phyloP scores from a whole-genome alignment of 768 basidiomycete species.

The Cyathus striatus region DNA sequence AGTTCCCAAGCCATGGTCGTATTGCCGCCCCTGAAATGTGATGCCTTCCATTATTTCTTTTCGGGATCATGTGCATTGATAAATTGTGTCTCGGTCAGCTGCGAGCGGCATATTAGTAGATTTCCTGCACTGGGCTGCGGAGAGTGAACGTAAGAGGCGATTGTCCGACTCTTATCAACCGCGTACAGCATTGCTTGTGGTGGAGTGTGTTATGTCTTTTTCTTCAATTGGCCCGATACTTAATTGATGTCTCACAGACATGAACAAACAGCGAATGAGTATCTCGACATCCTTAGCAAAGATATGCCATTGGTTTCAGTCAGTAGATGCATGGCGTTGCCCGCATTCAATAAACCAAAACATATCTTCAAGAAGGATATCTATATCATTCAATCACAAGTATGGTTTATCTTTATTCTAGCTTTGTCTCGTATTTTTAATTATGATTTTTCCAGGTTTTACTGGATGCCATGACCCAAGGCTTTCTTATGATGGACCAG shows the following conservation, averaged over 20 bases:
- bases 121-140: constrained; percentile 22
- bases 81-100: constrained; percentile 11
- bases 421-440: too few species aligned
- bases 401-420: constrained; percentile 3
- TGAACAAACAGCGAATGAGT: constrained; percentile 11
- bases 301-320: constrained; percentile 12
- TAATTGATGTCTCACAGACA: constrained; percentile 13
- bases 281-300: constrained; percentile 13
- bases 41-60: neutral
- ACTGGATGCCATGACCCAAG: constrained; percentile 29
- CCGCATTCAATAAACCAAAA: too few species aligned
- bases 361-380: constrained; percentile 34
- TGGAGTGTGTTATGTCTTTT: constrained; percentile 19
- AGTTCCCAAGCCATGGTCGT: constrained; percentile 24
- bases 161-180: constrained; percentile 9
- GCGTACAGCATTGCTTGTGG: constrained; percentile 23
- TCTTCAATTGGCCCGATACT: neutral
- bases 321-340: constrained; percentile 20
- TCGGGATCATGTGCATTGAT: constrained; percentile 1
- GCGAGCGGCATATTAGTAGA: constrained; percentile 18
- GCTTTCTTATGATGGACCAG: constrained; percentile 36
- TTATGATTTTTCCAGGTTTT: too few species aligned
- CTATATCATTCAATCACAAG: constrained; percentile 9
- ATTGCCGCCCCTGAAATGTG: constrained; percentile 23
- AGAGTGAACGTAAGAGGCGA: constrained; percentile 15